Percentiles rank a stretch among this genome's conserved stretches.
Evolutionary conservation across 495 filamentous ascomycete genomes (phyloP).

Genomic region (Amniculicola lignicola): DNA sequence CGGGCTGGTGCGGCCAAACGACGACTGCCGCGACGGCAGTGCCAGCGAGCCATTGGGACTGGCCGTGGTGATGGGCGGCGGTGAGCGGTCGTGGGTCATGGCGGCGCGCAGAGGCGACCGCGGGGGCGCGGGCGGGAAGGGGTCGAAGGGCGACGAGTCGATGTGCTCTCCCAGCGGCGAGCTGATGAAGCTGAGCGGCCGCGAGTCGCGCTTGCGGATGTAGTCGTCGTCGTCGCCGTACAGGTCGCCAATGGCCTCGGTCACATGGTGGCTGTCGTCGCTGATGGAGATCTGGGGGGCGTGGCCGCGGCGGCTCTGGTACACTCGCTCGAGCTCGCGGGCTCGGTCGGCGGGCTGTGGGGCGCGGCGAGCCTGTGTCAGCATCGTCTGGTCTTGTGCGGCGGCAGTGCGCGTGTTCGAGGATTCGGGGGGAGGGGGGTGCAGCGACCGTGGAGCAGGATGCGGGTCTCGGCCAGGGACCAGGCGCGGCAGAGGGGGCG

Average conservation of each 20-base stretch:
- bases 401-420: constrained; percentile 2
- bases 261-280: constrained; percentile 91
- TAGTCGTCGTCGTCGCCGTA: constrained; percentile 79
- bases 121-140: constrained; percentile 26
- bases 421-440: background rate
- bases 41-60: constrained; percentile 26
- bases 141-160: constrained; percentile 29
- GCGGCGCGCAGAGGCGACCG: constrained; percentile 20
- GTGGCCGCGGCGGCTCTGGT: constrained; percentile 55
- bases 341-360: constrained; percentile 40
- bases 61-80: constrained; percentile 3
- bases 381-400: constrained; percentile 1
- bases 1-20: constrained; percentile 50
- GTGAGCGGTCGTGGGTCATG: constrained; percentile 2
- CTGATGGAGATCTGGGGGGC: constrained; percentile 66
- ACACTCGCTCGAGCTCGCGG: constrained; percentile 41
- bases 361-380: constrained; percentile 14
- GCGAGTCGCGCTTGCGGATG: constrained; percentile 44
- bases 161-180: constrained; percentile 48
- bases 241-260: constrained; percentile 94
- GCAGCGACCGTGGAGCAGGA: background rate
- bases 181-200: constrained; percentile 63
- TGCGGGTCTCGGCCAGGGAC: background rate
- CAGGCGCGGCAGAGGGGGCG: background rate
- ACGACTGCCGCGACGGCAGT: constrained; percentile 37